Percentiles rank a stretch among this genome's conserved stretches.
These are phyloP conservation scores for Wickerhamomyces strasburgensis DNA, from an alignment of 805 yeast species.

Conservation along the genomic window DNA sequence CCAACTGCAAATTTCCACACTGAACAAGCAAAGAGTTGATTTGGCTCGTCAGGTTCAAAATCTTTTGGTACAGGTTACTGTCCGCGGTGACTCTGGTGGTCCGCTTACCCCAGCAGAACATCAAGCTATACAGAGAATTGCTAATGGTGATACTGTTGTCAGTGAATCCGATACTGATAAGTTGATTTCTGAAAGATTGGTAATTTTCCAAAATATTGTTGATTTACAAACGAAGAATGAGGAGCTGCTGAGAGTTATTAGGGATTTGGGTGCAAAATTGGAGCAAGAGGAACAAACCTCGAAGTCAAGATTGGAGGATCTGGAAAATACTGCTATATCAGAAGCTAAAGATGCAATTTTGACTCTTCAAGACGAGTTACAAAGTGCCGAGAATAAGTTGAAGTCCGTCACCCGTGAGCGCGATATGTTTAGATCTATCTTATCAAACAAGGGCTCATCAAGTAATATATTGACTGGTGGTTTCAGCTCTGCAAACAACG, in stretches of 20 bases:
- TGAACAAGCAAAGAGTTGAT: conserved; percentile 61
- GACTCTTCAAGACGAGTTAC: conserved; percentile 55
- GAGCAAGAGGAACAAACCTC: conserved; percentile 52
- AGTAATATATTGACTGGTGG: conserved; percentile 18
- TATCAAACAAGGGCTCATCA: conserved; percentile 17
- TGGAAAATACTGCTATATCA: conserved; percentile 45
- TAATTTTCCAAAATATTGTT: conserved; percentile 58
- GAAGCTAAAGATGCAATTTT: conserved; percentile 69
- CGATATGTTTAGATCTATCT: conserved; percentile 50
- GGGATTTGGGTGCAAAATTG: conserved; percentile 66
- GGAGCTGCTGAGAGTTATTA: conserved; percentile 60
- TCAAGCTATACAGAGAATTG: conserved; percentile 52
- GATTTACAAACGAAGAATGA: conserved; percentile 74
- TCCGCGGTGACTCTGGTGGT: conserved; percentile 48
- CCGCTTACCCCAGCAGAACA: conserved; percentile 65
- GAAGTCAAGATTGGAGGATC: conserved; percentile 30
- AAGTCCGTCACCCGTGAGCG: conserved; percentile 59
- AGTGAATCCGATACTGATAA: conserved; percentile 62
- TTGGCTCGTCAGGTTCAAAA: conserved; percentile 79
- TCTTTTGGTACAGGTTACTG: conserved; percentile 59
- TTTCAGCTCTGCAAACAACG: conserved; percentile 4
- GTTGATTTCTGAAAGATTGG: conserved; percentile 67
- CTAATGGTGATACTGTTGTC: conserved; percentile 27
- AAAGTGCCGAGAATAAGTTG: conserved; percentile 44
- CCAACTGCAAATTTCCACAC: conserved; percentile 33